Conservation (phyloP, 345 rosid species). For the Lagerstroemia speciosa region DNA sequence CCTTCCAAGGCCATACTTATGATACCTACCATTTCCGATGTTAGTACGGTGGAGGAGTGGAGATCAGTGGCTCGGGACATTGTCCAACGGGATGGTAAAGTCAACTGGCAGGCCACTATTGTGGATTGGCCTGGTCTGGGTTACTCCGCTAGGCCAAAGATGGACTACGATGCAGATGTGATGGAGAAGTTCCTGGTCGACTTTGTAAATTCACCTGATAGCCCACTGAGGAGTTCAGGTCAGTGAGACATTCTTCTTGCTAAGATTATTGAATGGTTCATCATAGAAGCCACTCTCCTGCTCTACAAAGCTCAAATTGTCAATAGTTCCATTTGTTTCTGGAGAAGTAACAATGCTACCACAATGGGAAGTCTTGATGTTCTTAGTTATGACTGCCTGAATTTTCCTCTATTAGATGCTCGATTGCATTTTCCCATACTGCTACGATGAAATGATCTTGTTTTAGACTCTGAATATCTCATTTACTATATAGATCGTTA, state of each 20-base stretch:
- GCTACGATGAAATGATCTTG: neutral
- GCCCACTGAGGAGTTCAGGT: conserved; percentile 60
- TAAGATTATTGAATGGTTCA: neutral
- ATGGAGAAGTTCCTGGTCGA: conserved; percentile 87
- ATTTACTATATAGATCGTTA: neutral
- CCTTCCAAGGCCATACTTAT: conserved; percentile 56
- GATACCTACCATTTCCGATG: conserved; percentile 95
- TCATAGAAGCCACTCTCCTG: neutral
- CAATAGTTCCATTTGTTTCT: neutral
- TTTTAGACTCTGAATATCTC: neutral
- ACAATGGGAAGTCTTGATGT: neutral
- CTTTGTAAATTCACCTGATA: conserved; percentile 58
- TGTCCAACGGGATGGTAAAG: conserved; percentile 37
- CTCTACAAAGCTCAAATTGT: neutral
- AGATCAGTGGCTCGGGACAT: conserved; percentile 75
- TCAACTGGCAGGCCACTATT: conserved; percentile 69
- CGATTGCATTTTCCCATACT: neutral
- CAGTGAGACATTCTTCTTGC: conserved; percentile 5
- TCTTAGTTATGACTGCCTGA: neutral
- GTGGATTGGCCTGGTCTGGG: conserved; percentile 98
- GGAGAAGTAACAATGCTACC: neutral
- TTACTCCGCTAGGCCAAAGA: conserved; percentile 65
- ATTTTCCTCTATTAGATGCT: neutral
- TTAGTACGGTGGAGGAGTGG: conserved; percentile 93
- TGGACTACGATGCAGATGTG: conserved; percentile 72